phyloP scores from a whole-genome alignment of 305 asterid species.

The Ajuga reptans region DNA sequence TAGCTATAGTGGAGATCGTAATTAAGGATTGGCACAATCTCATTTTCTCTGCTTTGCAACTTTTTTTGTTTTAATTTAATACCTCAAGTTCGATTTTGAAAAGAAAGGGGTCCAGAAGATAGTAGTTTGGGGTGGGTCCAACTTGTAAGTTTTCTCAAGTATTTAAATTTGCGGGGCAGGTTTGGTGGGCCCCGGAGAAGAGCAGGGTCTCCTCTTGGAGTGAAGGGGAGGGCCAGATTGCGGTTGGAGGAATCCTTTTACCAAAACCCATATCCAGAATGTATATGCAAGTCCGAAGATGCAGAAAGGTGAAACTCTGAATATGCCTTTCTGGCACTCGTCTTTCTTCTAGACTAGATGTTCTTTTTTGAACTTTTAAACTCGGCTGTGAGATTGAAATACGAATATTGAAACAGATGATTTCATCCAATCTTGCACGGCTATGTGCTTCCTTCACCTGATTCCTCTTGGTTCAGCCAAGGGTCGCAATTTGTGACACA shows the following conservation, averaged over 20 bases:
- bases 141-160: background rate
- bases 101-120: no score
- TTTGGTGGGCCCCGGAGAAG: conserved; percentile 74
- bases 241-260: conserved; percentile 79
- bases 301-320: conserved; percentile 17
- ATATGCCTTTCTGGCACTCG: background rate
- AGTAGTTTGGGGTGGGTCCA: no score
- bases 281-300: conserved; percentile 55
- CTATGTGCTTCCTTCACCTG: no score
- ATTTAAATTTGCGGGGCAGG: conserved; percentile 27
- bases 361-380: no score
- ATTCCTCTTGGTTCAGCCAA: no score
- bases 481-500: no score
- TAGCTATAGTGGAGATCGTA: background rate
- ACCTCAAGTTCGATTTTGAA: no score
- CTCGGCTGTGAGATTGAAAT: no score
- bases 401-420: no score
- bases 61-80: background rate
- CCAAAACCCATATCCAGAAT: conserved; percentile 87
- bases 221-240: conserved; percentile 67
- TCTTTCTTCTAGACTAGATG: no score
- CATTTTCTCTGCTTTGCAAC: background rate
- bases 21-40: background rate
- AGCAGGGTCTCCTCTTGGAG: conserved; percentile 61
- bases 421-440: no score